Evolutionary conservation across 345 rosid genomes (phyloP).

Genomic region (Kandelia obovata): DNA sequence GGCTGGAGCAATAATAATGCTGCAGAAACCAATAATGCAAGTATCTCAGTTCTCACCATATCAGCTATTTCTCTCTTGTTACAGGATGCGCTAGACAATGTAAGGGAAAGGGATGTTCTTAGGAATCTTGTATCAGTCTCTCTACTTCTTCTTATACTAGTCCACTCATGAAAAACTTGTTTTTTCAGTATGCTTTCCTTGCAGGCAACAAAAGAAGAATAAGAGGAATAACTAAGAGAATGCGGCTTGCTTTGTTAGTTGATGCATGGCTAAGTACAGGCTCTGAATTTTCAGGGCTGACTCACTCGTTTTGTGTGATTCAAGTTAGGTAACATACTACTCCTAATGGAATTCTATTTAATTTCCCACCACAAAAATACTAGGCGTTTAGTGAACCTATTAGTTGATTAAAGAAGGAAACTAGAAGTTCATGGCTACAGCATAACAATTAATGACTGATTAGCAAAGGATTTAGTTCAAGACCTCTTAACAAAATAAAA

Average conservation of each 20-base stretch:
- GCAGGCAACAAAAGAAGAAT: conserved; percentile 3
- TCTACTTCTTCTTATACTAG: conserved; percentile 25
- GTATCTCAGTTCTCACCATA: conserved; percentile 23
- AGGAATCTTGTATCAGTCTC: neutral
- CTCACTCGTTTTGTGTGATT: conserved; percentile 15
- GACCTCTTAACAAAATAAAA: no score
- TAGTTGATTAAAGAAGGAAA: neutral
- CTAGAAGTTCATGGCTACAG: neutral
- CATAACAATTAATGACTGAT: neutral
- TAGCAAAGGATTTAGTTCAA: neutral
- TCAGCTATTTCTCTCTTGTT: neutral
- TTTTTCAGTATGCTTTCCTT: conserved; percentile 13
- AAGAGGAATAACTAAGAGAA: conserved; percentile 14
- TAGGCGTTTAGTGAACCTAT: neutral
- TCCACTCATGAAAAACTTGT: conserved; percentile 18
- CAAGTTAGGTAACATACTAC: conserved; percentile 8
- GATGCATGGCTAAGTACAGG: conserved; percentile 4
- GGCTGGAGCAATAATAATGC: conserved; percentile 12
- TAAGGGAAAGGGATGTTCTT: neutral
- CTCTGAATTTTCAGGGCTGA: conserved; percentile 2
- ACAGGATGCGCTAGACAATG: neutral
- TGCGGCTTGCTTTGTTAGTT: conserved; percentile 11
- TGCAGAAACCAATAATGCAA: conserved; percentile 6
- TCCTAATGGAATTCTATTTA: neutral
- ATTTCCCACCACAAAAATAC: neutral